Conservation (phyloP, 106 monocot species). For the Dioscorea alata region DNA sequence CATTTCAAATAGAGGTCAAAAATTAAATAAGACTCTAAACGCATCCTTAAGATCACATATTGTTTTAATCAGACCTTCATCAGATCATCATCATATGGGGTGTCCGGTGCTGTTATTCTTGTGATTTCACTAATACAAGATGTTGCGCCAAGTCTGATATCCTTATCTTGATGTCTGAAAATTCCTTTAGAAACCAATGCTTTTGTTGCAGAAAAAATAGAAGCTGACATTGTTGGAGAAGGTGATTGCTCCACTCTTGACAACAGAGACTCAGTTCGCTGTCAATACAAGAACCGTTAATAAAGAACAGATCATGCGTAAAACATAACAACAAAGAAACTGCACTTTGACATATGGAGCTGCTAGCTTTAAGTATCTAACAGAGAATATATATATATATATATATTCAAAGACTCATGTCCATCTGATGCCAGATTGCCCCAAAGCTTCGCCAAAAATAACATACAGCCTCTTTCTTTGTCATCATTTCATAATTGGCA, state of each 20-base stretch:
- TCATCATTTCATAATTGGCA: no score
- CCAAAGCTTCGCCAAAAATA: no score
- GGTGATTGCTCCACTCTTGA: conserved; percentile 58
- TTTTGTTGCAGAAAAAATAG: conserved; percentile 33
- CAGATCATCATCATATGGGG: conserved; percentile 69
- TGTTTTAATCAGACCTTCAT: conserved; percentile 47
- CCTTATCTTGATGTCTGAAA: conserved; percentile 32
- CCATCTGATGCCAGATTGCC: no score
- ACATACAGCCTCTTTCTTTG: no score
- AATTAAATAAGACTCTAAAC: neutral
- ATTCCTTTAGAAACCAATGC: conserved; percentile 33
- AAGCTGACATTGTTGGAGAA: conserved; percentile 26
- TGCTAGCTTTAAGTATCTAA: no score
- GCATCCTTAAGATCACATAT: neutral
- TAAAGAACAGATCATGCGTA: no score
- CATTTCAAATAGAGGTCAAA: neutral
- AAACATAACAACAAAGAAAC: no score
- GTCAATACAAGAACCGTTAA: neutral
- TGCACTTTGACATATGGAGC: no score
- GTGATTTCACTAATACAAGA: conserved; percentile 74
- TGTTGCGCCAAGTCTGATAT: conserved; percentile 48
- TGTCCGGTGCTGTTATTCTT: conserved; percentile 74
- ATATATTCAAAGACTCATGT: no score
- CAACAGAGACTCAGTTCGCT: conserved; percentile 37
- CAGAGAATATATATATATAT: no score